Evolutionary conservation across 2,329 filamentous ascomycete genomes (phyloP).

Genomic region (Fusarium ambrosium): DNA sequence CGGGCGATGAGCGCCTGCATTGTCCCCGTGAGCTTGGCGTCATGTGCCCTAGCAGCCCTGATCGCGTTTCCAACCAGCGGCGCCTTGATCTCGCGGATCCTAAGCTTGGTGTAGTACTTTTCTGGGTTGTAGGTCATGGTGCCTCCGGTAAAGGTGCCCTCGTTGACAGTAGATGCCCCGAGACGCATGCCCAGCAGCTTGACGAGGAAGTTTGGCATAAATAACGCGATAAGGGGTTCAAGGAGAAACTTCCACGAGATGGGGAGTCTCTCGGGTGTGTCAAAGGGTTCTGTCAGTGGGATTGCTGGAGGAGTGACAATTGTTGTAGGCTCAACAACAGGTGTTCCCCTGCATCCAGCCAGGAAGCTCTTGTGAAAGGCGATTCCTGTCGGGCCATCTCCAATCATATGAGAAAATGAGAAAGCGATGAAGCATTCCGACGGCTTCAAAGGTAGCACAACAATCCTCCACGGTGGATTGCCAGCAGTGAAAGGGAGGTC

Average conservation of each 20-base stretch:
- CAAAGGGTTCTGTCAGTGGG: slow-evolving; percentile 34
- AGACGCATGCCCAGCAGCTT: slow-evolving; percentile 31
- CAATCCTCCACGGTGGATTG: slow-evolving; percentile 42
- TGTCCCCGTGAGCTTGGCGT: slow-evolving; percentile 39
- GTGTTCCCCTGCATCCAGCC: slow-evolving; percentile 4
- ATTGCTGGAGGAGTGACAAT: slow-evolving; percentile 15
- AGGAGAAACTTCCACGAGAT: slow-evolving; percentile 45
- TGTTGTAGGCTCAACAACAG: neutral
- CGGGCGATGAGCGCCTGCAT: slow-evolving; percentile 39
- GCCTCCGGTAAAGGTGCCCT: slow-evolving; percentile 37
- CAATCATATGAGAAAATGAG: slow-evolving; percentile 42
- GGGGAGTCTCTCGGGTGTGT: slow-evolving; percentile 38
- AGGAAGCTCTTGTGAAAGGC: slow-evolving; percentile 44
- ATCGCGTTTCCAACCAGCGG: slow-evolving; percentile 22
- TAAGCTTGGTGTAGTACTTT: slow-evolving; percentile 31
- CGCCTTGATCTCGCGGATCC: slow-evolving; percentile 28
- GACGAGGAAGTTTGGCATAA: slow-evolving; percentile 35
- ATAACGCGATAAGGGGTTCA: slow-evolving; percentile 27
- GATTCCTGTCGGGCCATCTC: slow-evolving; percentile 40
- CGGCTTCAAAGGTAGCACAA: slow-evolving; percentile 23
- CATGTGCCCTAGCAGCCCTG: slow-evolving; percentile 23
- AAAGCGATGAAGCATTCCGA: slow-evolving; percentile 39
- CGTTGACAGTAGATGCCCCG: slow-evolving; percentile 22
- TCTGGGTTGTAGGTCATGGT: slow-evolving; percentile 27
- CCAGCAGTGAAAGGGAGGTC: slow-evolving; percentile 33